Percentiles rank a stretch among this genome's conserved stretches.
phyloP scores from a whole-genome alignment of 179 eudicot species.

The Spergularia azorica region DNA sequence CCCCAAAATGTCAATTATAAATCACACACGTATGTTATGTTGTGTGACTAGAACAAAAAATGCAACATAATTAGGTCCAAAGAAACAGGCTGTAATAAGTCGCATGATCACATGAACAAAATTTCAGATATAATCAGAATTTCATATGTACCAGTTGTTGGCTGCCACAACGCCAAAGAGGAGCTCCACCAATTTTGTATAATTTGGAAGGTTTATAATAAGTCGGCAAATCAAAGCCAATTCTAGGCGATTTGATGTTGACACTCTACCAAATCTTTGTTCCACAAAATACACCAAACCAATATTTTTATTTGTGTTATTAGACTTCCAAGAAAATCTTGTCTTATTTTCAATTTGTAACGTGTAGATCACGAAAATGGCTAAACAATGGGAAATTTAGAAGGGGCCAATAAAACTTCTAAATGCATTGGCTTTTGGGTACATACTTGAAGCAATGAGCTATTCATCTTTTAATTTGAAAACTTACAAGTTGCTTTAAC shows the following conservation, averaged over 20 bases:
- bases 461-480: not conserved
- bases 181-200: too few relatives aligned
- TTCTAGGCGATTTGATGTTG: not conserved
- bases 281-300: not conserved
- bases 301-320: not conserved
- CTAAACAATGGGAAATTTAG: too few relatives aligned
- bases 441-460: not conserved
- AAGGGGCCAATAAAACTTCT: not conserved
- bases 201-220: conserved; percentile 5
- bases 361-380: not conserved
- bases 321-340: not conserved
- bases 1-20: too few relatives aligned
- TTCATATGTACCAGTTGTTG: too few relatives aligned
- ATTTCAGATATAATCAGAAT: too few relatives aligned
- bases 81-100: too few relatives aligned
- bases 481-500: not conserved
- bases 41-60: too few relatives aligned
- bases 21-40: too few relatives aligned
- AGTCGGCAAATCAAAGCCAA: conserved; percentile 11
- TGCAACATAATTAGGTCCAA: too few relatives aligned
- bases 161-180: too few relatives aligned
- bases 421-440: not conserved
- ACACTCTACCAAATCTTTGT: conserved; percentile 4
- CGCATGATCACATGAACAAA: too few relatives aligned
- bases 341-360: not conserved